Evolutionary conservation across 345 rosid genomes (phyloP).

Genomic region (Carallia pectinifolia): DNA sequence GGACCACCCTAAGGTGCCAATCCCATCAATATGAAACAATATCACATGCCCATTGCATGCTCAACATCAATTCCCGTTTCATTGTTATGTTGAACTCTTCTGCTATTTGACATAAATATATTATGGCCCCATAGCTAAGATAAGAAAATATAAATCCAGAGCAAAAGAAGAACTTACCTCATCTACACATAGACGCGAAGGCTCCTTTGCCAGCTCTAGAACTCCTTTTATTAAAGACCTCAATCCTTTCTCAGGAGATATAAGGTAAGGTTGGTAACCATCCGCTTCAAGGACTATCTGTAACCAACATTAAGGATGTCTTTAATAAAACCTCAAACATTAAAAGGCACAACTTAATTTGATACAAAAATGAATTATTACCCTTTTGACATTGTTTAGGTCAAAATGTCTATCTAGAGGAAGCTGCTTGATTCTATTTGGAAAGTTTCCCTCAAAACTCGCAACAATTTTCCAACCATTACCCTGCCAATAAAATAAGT

Average conservation of each 20-base stretch:
- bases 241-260: conserved; percentile 98
- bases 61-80: background rate
- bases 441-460: conserved; percentile 95
- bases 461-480: conserved; percentile 99
- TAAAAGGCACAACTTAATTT: conserved; percentile 3
- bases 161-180: conserved; percentile 53
- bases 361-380: conserved; percentile 30
- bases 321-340: conserved; percentile 9
- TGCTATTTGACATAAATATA: background rate
- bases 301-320: conserved; percentile 15
- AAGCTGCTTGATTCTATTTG: conserved; percentile 90
- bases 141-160: background rate
- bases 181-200: conserved; percentile 89
- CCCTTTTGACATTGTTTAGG: conserved; percentile 90
- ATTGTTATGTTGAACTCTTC: background rate
- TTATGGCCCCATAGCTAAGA: background rate
- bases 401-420: conserved; percentile 97
- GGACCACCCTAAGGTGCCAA: background rate
- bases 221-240: conserved; percentile 95
- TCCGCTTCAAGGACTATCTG: conserved; percentile 97
- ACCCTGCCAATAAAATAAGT: conserved; percentile 56
- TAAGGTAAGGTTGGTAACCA: conserved; percentile 99
- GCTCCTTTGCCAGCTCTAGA: conserved; percentile 96
- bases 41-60: background rate
- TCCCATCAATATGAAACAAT: too few relatives aligned